Conservation (phyloP, 2,329 filamentous ascomycete genomes). For the Diplocarpon rosae region DNA sequence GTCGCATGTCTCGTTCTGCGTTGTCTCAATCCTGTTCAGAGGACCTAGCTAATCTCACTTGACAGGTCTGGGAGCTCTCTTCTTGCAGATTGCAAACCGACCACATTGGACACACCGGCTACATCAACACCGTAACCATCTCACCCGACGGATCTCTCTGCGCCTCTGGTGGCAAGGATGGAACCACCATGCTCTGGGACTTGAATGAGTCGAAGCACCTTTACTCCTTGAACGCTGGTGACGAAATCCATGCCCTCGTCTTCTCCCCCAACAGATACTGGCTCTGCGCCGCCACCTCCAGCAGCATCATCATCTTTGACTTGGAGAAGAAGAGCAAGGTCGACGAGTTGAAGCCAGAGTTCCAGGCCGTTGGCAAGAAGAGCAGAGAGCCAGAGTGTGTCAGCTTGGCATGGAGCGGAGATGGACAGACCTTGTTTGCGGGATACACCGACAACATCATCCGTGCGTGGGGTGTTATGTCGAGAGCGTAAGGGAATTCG, state of each 20-base stretch:
- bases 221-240: constrained; percentile 97
- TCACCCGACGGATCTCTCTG: constrained; percentile 98
- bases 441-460: constrained; percentile 99
- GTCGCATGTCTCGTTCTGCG: constrained; percentile 14
- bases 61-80: constrained; percentile 95
- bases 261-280: constrained; percentile 99
- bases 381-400: constrained; percentile 97
- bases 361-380: constrained; percentile 95
- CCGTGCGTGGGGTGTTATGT: constrained; percentile 96
- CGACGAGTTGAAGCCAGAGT: constrained; percentile 98
- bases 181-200: constrained; percentile 99
- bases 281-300: constrained; percentile 95
- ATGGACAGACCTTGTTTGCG: constrained; percentile 98
- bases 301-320: constrained; percentile 99
- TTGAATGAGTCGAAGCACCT: constrained; percentile 99
- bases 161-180: constrained; percentile 98
- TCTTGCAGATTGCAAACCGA: constrained; percentile 99
- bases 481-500: constrained; percentile 56
- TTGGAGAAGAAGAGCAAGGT: constrained; percentile 99
- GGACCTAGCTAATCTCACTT: constrained; percentile 14
- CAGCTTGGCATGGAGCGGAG: constrained; percentile 91
- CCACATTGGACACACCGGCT: constrained; percentile 98
- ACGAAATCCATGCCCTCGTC: constrained; percentile 99
- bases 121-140: constrained; percentile 99
- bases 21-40: constrained; percentile 2